phyloP scores from a whole-genome alignment of 352 stramenopile genomes.

The Phytopythium sindhum region DNA sequence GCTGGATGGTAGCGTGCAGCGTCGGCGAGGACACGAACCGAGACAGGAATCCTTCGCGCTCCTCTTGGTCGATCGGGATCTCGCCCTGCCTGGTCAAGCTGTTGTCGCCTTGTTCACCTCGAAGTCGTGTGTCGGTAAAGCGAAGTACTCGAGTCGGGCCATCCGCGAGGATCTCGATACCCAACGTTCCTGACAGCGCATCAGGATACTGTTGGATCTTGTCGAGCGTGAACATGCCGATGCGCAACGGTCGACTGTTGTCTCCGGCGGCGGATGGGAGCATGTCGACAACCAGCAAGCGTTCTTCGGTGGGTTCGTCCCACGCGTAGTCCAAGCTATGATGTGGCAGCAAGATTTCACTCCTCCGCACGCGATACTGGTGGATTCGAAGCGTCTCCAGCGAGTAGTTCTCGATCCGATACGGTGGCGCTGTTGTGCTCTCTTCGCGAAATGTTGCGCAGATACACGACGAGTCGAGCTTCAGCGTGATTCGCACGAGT shows the following conservation, averaged over 20 bases:
- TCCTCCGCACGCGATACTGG: slow-evolving; percentile 74
- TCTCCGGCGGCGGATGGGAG: slow-evolving; percentile 83
- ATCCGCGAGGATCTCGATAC: slow-evolving; percentile 81
- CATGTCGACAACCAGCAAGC: slow-evolving; percentile 84
- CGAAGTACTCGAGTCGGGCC: slow-evolving; percentile 85
- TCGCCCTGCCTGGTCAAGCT: slow-evolving; percentile 6
- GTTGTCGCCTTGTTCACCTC: slow-evolving; percentile 27
- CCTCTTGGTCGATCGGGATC: slow-evolving; percentile 9
- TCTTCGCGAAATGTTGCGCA: slow-evolving; percentile 83
- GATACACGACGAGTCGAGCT: slow-evolving; percentile 71
- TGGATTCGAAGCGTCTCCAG: slow-evolving; percentile 85
- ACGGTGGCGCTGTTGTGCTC: slow-evolving; percentile 70
- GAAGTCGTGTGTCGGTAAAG: slow-evolving; percentile 80
- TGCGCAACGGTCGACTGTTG: slow-evolving; percentile 81
- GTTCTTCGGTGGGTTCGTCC: slow-evolving; percentile 82
- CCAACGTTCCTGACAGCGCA: slow-evolving; percentile 63
- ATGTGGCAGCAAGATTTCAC: slow-evolving; percentile 83
- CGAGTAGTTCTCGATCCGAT: slow-evolving; percentile 88
- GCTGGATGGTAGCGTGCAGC: slow-evolving; percentile 45
- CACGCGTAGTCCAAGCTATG: slow-evolving; percentile 87
- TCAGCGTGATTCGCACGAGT: slow-evolving; percentile 73
- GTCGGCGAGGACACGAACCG: slow-evolving; percentile 50
- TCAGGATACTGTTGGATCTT: slow-evolving; percentile 80
- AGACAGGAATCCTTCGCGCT: slow-evolving; percentile 29
- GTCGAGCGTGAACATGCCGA: slow-evolving; percentile 79